Evolutionary conservation across 768 basidiomycete genomes (phyloP).

Genomic region (Boletus insuetus): DNA sequence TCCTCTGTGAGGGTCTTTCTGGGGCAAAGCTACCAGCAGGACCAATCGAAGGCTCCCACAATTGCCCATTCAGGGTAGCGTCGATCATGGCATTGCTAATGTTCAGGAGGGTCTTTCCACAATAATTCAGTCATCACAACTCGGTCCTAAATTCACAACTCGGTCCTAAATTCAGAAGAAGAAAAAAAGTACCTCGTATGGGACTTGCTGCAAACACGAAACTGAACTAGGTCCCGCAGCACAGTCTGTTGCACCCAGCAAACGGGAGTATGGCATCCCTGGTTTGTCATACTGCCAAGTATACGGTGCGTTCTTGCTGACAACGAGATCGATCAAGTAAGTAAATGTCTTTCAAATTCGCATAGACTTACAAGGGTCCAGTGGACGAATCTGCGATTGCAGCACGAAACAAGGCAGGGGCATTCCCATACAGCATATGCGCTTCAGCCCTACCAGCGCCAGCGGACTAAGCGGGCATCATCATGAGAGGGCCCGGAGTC

Average conservation of each 20-base stretch:
- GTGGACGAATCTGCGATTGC: constrained; percentile 18
- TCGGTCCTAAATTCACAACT: neutral
- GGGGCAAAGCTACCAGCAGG: constrained; percentile 48
- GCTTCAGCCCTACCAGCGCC: constrained; percentile 15
- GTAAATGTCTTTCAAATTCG: neutral
- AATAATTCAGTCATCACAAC: neutral
- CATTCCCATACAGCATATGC: constrained; percentile 10
- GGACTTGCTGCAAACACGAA: constrained; percentile 36
- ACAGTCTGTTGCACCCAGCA: constrained; percentile 48
- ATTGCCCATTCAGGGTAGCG: constrained; percentile 46
- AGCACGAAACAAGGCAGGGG: constrained; percentile 10
- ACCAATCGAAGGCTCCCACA: constrained; percentile 58
- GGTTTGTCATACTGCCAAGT: constrained; percentile 48
- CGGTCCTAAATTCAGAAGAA: neutral
- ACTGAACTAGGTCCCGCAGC: constrained; percentile 37
- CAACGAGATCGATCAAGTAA: neutral
- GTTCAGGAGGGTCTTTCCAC: constrained; percentile 43
- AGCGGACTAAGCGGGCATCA: constrained; percentile 10
- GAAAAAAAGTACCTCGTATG: constrained; percentile 11
- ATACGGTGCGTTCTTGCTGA: constrained; percentile 50
- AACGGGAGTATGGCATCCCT: constrained; percentile 47
- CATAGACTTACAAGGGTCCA: constrained; percentile 18
- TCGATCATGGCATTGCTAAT: constrained; percentile 47
- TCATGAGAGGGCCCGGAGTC: neutral
- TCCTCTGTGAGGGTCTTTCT: constrained; percentile 43